phyloP scores from a whole-genome alignment of 768 basidiomycete genomes.

The Sistotremastrum niveocremeum region DNA sequence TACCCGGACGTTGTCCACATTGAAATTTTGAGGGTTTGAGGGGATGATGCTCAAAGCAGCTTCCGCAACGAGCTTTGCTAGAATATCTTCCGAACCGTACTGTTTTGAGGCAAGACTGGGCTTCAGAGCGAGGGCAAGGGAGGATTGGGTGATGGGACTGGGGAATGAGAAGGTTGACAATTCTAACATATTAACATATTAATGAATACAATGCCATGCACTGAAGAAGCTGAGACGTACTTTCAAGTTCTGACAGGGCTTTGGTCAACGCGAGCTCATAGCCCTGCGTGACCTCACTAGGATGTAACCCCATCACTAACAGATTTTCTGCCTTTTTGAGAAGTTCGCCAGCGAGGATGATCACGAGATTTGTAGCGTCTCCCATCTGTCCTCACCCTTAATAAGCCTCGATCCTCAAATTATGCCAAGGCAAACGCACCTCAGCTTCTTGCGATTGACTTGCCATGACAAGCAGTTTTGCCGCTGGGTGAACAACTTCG shows the following conservation, averaged over 20 bases:
- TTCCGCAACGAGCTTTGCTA: conserved; percentile 79
- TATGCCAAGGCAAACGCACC: conserved; percentile 32
- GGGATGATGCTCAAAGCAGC: conserved; percentile 92
- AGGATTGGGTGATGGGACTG: conserved; percentile 52
- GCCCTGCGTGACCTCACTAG: conserved; percentile 88
- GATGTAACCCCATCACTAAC: conserved; percentile 92
- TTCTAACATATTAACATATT: conserved; percentile 31
- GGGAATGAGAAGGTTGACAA: conserved; percentile 60
- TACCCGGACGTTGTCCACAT: conserved; percentile 95
- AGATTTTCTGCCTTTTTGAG: conserved; percentile 88
- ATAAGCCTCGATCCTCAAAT: conserved; percentile 6
- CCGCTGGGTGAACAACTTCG: conserved; percentile 97
- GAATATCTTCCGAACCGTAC: conserved; percentile 80
- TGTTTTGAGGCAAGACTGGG: conserved; percentile 96
- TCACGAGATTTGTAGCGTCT: conserved; percentile 88
- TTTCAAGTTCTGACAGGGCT: conserved; percentile 77
- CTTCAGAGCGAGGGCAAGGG: conserved; percentile 64
- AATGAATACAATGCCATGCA: conserved; percentile 7
- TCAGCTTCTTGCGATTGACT: conserved; percentile 93
- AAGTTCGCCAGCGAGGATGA: conserved; percentile 92
- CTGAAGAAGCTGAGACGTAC: conserved; percentile 34
- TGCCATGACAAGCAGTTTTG: conserved; percentile 98
- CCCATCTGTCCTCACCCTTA: conserved; percentile 56
- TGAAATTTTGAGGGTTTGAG: conserved; percentile 77
- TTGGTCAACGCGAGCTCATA: conserved; percentile 85